Base-by-base conservation (phyloP, 306 rosid genomes). In the Corylus avellana region DNA sequence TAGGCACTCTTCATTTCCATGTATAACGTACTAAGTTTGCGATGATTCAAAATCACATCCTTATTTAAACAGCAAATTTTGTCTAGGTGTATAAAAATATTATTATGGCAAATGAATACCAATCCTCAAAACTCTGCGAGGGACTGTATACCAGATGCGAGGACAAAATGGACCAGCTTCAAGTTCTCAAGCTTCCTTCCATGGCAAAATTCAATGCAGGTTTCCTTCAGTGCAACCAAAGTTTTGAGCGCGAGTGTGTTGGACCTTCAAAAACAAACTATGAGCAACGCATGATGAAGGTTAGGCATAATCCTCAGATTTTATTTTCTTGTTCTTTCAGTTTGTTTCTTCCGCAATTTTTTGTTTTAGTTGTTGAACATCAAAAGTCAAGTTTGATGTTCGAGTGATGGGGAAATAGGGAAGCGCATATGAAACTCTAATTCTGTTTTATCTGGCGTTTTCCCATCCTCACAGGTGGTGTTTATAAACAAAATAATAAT, bases 131-230 rank as follows among this genome's bases (percentile, higher is more conserved):
- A 92, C 91, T 93, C 61, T 95, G 98, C 5, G 98, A 91, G 82
- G 90, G 80, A 64, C 80, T 91, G 78, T 95, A 92, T 84, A 95
- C 86, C 50, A 87, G 78, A 74, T 95, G 98, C 51, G 98, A 95
- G 84, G 98, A 95, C 78, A 75, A 81, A 77, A 92, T 95, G 98
- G 98, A 95, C 82, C 92, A 91, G 37, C 98, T 92, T 77, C 98
- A 95, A 88, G 90, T 82, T 82, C 97, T 95, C 54, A 86, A 88
- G 80, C 98, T 95, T 79, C 98, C 98, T 46, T 90, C 97, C 80
- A 89, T 95, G 97, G 97, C 98, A 47, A 95, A 95, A 82, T 95
- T 95, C 69, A 90, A 93, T 83, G 98, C 97, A 68, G 98, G 98
- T 79, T 89, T 93, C 86, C 78, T 86, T 80, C 92, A 86, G 49